These are phyloP conservation scores for Lablab purpureus DNA, from an alignment of 306 rosid genomes.

Conservation along the genomic window DNA sequence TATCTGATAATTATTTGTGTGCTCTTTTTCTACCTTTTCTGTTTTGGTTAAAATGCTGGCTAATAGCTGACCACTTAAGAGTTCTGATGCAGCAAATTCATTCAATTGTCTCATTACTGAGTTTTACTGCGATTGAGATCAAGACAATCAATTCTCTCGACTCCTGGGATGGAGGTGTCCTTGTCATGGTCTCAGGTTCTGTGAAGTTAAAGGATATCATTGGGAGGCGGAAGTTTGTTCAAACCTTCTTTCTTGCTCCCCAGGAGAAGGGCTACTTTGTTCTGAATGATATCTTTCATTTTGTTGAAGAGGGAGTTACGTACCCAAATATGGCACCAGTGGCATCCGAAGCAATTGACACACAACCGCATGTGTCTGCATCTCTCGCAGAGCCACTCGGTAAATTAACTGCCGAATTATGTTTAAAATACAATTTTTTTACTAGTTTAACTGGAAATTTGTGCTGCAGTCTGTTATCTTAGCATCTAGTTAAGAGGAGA, in stretches of 20 bases:
- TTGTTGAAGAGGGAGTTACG: conserved; percentile 60
- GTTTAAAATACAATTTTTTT: conserved; percentile 4
- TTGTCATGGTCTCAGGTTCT: conserved; percentile 88
- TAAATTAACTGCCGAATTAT: conserved; percentile 39
- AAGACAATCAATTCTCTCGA: conserved; percentile 89
- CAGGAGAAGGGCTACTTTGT: conserved; percentile 93
- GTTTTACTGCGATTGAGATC: conserved; percentile 75
- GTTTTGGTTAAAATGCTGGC: neutral
- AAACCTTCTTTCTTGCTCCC: conserved; percentile 91
- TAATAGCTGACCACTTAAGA: conserved; percentile 14
- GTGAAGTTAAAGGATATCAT: conserved; percentile 74
- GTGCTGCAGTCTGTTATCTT: neutral
- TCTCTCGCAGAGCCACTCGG: conserved; percentile 76
- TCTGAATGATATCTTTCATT: conserved; percentile 87
- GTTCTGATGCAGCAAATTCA: conserved; percentile 78
- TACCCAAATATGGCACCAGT: conserved; percentile 58
- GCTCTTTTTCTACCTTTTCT: neutral
- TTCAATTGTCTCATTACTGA: conserved; percentile 64
- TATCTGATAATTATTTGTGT: neutral
- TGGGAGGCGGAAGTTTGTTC: conserved; percentile 78
- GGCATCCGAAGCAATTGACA: conserved; percentile 61
- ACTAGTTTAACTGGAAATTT: neutral
- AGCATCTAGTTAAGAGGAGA: conserved; percentile 16
- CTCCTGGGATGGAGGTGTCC: conserved; percentile 85
- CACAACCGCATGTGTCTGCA: conserved; percentile 60